A percentile compares a stretch with the other conserved stretches of the same genome.
phyloP scores from a whole-genome alignment of 768 basidiomycete genomes.

The Galerina marginata region DNA sequence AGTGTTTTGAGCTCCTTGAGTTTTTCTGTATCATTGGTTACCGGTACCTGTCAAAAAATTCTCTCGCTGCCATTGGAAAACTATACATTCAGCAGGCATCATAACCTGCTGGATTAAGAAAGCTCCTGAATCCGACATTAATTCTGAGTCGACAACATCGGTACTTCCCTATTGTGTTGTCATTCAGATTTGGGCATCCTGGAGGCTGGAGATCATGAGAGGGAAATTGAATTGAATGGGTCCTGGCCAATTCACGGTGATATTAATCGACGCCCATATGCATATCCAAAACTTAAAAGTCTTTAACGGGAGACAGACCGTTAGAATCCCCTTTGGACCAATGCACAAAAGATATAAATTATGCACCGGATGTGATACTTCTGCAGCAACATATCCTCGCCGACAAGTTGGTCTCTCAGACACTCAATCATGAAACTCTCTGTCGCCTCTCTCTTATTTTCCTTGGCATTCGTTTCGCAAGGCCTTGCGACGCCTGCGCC shows the following conservation, averaged over 20 bases:
- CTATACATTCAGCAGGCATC: background rate
- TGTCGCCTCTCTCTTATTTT: background rate
- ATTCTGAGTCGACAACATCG: no score
- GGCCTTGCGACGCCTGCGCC: background rate
- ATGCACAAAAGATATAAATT: background rate
- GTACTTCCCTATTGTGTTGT: no score
- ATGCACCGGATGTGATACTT: background rate
- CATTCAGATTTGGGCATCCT: no score
- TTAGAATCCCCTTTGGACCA: no score
- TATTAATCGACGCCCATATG: background rate
- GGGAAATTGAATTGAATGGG: no score
- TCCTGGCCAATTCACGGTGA: no score
- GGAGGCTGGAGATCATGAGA: background rate
- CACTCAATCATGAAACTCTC: slow-evolving; percentile 2
- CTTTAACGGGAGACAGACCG: background rate
- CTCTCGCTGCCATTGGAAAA: background rate
- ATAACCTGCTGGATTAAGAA: no score
- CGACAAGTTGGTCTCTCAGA: background rate
- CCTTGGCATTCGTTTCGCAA: background rate
- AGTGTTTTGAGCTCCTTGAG: background rate
- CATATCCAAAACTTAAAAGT: background rate
- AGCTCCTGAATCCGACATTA: no score
- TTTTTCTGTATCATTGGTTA: background rate
- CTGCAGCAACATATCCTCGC: background rate
- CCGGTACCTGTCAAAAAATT: background rate